phyloP scores from a whole-genome alignment of 1,139 yeast species.

The Pichia terricola region DNA sequence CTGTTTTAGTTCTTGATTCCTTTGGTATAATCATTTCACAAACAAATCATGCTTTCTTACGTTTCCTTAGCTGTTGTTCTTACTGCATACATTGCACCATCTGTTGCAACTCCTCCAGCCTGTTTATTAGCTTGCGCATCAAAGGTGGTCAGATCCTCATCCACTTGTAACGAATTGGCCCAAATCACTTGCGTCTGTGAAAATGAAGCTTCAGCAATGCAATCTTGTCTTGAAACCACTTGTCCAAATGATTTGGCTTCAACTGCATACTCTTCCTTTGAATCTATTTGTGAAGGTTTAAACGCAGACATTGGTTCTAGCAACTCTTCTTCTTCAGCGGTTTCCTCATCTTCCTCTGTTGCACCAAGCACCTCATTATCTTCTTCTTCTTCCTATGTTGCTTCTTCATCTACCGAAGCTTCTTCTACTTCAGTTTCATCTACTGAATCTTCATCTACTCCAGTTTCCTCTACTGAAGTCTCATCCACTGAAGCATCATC shows the following conservation, averaged over 20 bases:
- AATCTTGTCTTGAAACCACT: constrained; percentile 48
- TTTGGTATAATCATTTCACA: too few relatives aligned
- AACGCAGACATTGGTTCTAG: constrained; percentile 24
- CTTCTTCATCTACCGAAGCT: constrained; percentile 12
- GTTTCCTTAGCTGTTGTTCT: constrained; percentile 8
- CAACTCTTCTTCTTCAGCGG: constrained; percentile 8
- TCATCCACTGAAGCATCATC: constrained; percentile 9
- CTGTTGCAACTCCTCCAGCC: constrained; percentile 76
- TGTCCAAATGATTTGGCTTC: constrained; percentile 58
- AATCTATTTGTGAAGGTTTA: constrained; percentile 40
- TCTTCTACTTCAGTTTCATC: constrained; percentile 14
- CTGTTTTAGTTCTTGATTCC: too few relatives aligned
- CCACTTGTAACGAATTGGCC: constrained; percentile 47
- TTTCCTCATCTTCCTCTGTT: constrained; percentile 11
- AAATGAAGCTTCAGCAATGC: constrained; percentile 38
- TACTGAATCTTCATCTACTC: constrained; percentile 6
- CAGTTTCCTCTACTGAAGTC: constrained; percentile 5
- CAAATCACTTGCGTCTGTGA: constrained; percentile 60
- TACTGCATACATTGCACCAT: constrained; percentile 35
- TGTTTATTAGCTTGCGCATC: constrained; percentile 84
- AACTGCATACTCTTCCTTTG: constrained; percentile 49
- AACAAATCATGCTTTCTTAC: constrained; percentile 8
- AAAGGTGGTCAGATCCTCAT: constrained; percentile 47
- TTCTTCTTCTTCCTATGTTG: constrained; percentile 7
- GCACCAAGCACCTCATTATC: constrained; percentile 12